These are phyloP conservation scores for Begonia loranthoides DNA, from an alignment of 306 rosid genomes.

Conservation along the genomic window DNA sequence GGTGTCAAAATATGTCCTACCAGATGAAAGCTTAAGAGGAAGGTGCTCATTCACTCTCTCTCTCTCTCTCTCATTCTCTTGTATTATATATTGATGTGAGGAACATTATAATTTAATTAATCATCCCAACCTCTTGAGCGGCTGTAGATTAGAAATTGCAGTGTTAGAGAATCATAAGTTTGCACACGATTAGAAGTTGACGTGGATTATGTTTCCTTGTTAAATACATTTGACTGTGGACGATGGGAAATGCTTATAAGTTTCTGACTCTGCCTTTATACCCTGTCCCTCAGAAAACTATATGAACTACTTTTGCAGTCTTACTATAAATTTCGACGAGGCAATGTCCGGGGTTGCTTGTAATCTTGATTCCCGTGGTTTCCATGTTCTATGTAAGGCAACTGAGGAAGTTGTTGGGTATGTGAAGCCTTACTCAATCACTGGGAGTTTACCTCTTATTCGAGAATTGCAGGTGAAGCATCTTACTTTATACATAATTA, in stretches of 20 bases:
- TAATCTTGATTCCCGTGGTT: constrained; percentile 69
- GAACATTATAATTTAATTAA: neutral
- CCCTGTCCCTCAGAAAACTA: too few relatives aligned
- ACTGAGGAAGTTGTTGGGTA: constrained; percentile 88
- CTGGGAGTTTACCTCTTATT: constrained; percentile 85
- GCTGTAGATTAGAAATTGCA: too few relatives aligned
- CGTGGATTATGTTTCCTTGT: too few relatives aligned
- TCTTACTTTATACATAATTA: neutral
- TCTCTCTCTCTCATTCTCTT: constrained; percentile 13
- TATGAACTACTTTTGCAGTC: constrained; percentile 28
- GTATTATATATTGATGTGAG: constrained; percentile 1
- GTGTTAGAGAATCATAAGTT: too few relatives aligned
- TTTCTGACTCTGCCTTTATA: too few relatives aligned
- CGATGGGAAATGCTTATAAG: too few relatives aligned
- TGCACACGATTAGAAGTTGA: too few relatives aligned
- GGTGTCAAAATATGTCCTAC: constrained; percentile 69
- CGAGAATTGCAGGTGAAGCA: constrained; percentile 71
- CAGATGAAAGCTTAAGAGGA: constrained; percentile 71
- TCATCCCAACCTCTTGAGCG: too few relatives aligned
- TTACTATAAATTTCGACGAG: constrained; percentile 54
- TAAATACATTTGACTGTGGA: too few relatives aligned
- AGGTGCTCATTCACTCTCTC: constrained; percentile 34
- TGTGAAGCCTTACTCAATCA: constrained; percentile 84
- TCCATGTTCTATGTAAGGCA: constrained; percentile 71
- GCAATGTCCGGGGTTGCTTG: constrained; percentile 79